Conservation (phyloP, 768 basidiomycete genomes). For the Cystofilobasidium bisporidii region DNA sequence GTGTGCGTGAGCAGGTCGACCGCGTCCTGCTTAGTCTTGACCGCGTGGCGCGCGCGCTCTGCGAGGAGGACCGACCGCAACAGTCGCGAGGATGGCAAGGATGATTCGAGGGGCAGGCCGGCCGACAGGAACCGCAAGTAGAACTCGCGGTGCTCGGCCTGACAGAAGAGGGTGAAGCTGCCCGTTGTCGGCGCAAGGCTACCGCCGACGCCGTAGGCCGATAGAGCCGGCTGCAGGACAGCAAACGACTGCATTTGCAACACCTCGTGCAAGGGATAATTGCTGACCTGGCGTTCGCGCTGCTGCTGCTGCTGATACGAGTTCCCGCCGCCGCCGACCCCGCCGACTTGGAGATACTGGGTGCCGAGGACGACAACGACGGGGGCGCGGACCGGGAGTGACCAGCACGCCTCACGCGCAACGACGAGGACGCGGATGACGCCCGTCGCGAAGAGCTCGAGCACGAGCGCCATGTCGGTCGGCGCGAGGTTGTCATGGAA, state of each 20-base stretch:
- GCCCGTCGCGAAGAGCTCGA: conserved; percentile 73
- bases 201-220: conserved; percentile 25
- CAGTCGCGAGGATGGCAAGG: conserved; percentile 49
- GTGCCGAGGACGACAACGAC: conserved; percentile 86
- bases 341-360: conserved; percentile 53
- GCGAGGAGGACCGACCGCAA: conserved; percentile 38
- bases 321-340: not conserved
- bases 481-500: conserved; percentile 64
- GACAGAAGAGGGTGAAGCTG: conserved; percentile 78
- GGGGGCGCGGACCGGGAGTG: conserved; percentile 68
- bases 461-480: conserved; percentile 58
- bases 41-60: conserved; percentile 29
- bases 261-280: conserved; percentile 72
- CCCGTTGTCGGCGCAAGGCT: conserved; percentile 35
- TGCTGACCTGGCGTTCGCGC: conserved; percentile 59
- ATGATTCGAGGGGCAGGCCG: conserved; percentile 82
- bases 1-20: conserved; percentile 73
- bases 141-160: conserved; percentile 69
- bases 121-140: conserved; percentile 75
- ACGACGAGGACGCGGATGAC: conserved; percentile 69
- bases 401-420: conserved; percentile 78
- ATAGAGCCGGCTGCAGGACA: conserved; percentile 47
- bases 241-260: conserved; percentile 87
- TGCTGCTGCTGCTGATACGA: not conserved
- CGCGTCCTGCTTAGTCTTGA: conserved; percentile 54